These are phyloP conservation scores for Fraxinus velutina DNA, from an alignment of 305 asterid species.

Conservation along the genomic window DNA sequence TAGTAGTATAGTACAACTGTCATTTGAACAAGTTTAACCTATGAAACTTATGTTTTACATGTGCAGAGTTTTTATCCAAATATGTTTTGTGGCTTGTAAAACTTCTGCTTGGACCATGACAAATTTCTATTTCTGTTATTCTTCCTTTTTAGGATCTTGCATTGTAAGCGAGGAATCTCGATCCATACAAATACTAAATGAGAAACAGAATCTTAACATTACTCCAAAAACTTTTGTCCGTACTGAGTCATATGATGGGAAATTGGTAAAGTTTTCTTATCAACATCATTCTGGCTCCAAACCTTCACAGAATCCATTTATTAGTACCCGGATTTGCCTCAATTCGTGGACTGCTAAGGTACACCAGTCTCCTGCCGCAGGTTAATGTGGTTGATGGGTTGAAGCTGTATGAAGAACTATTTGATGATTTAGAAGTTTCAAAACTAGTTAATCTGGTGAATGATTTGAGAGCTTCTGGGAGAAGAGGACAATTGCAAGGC, in stretches of 20 bases:
- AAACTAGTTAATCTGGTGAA: constrained; percentile 56
- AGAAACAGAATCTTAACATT: constrained; percentile 40
- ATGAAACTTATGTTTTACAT: constrained; percentile 14
- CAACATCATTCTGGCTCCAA: background rate
- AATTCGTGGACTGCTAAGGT: constrained; percentile 15
- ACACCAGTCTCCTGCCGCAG: constrained; percentile 31
- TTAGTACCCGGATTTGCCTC: constrained; percentile 22
- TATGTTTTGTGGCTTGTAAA: background rate
- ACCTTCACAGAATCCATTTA: constrained; percentile 21
- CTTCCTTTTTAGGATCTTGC: constrained; percentile 39
- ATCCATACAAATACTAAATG: constrained; percentile 28
- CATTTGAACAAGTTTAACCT: background rate
- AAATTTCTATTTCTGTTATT: constrained; percentile 15
- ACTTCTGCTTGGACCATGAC: constrained; percentile 14
- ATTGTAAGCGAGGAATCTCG: constrained; percentile 40
- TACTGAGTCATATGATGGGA: constrained; percentile 66
- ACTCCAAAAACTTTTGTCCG: constrained; percentile 64
- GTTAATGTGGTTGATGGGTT: constrained; percentile 78
- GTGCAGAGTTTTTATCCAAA: background rate
- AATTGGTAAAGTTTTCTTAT: constrained; percentile 44
- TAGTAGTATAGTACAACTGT: background rate
- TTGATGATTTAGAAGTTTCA: constrained; percentile 55
- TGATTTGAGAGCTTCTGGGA: constrained; percentile 82
- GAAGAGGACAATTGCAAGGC: constrained; percentile 76
- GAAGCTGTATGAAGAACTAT: constrained; percentile 62